Evolutionary conservation across 1,284 basidiomycete genomes (phyloP).

Genomic region (Vanrija sp.): DNA sequence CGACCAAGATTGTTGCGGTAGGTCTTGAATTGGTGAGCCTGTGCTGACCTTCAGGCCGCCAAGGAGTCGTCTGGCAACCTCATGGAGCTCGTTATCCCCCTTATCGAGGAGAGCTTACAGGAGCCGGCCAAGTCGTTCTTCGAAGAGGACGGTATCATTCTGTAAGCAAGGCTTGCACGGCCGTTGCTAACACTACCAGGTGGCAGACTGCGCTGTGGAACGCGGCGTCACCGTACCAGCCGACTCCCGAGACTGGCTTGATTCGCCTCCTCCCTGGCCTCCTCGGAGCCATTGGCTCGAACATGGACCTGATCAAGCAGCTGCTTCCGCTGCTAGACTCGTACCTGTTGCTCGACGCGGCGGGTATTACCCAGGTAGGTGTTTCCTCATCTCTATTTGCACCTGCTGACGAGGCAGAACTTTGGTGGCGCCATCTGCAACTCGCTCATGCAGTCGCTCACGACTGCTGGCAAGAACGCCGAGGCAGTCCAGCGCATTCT

Average conservation of each 20-base stretch:
- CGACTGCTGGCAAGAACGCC: slow-evolving; percentile 26
- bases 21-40: slow-evolving; percentile 15
- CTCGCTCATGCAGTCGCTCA: slow-evolving; percentile 32
- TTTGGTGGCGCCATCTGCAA: slow-evolving; percentile 31
- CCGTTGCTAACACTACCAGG: slow-evolving; percentile 16
- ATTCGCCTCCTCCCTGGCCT: slow-evolving; percentile 66
- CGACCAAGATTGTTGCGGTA: slow-evolving; percentile 69
- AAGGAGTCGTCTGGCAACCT: slow-evolving; percentile 37
- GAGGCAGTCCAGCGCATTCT: slow-evolving; percentile 29
- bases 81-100: slow-evolving; percentile 60
- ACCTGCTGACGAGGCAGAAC: slow-evolving; percentile 14
- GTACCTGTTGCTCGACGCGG: slow-evolving; percentile 69
- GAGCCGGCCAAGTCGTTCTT: slow-evolving; percentile 63
- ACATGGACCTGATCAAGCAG: slow-evolving; percentile 71
- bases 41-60: slow-evolving; percentile 24
- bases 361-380: slow-evolving; percentile 63
- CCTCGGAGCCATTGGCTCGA: slow-evolving; percentile 60
- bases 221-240: slow-evolving; percentile 56
- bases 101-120: slow-evolving; percentile 69
- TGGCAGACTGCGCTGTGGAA: slow-evolving; percentile 74
- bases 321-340: slow-evolving; percentile 69
- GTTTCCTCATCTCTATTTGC: background rate
- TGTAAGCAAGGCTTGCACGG: slow-evolving; percentile 41
- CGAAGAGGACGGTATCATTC: slow-evolving; percentile 69
- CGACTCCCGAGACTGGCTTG: slow-evolving; percentile 50